Percentiles rank a stretch among this genome's conserved stretches.
Conservation (phyloP, 768 basidiomycete species). For the Hypsizygus marmoreus region DNA sequence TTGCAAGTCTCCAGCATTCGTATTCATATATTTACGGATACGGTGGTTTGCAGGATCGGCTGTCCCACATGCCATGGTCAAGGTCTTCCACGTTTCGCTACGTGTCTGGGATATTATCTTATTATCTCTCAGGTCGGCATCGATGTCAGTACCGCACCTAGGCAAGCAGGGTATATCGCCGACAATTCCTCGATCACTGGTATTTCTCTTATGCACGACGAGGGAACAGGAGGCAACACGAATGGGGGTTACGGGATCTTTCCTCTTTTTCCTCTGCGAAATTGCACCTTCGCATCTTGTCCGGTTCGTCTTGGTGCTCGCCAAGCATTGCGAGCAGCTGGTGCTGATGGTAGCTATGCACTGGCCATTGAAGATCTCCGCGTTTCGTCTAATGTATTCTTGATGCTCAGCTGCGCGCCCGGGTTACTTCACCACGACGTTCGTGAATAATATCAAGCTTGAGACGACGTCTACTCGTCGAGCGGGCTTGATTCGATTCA, state of each 20-base stretch:
- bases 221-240: conserved; percentile 55
- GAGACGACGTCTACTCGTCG: conserved; percentile 64
- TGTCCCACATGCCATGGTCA: conserved; percentile 55
- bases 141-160: conserved; percentile 48
- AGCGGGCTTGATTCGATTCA: conserved; percentile 61
- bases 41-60: conserved; percentile 35
- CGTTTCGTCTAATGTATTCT: not conserved
- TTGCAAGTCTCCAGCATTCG: not conserved
- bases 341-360: conserved; percentile 38
- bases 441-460: conserved; percentile 46
- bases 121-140: conserved; percentile 44
- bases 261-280: conserved; percentile 47
- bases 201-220: conserved; percentile 55
- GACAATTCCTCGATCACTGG: conserved; percentile 46
- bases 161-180: conserved; percentile 52
- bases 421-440: conserved; percentile 51
- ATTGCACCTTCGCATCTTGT: conserved; percentile 43
- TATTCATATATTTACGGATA: not conserved
- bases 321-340: conserved; percentile 41
- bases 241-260: conserved; percentile 54
- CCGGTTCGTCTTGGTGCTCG: conserved; percentile 43
- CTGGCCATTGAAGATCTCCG: not conserved
- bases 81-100: conserved; percentile 29
- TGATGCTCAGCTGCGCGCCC: conserved; percentile 44
- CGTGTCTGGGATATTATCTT: not conserved